These are phyloP conservation scores for Populus simonii DNA, from an alignment of 345 rosid species.

Conservation along the genomic window DNA sequence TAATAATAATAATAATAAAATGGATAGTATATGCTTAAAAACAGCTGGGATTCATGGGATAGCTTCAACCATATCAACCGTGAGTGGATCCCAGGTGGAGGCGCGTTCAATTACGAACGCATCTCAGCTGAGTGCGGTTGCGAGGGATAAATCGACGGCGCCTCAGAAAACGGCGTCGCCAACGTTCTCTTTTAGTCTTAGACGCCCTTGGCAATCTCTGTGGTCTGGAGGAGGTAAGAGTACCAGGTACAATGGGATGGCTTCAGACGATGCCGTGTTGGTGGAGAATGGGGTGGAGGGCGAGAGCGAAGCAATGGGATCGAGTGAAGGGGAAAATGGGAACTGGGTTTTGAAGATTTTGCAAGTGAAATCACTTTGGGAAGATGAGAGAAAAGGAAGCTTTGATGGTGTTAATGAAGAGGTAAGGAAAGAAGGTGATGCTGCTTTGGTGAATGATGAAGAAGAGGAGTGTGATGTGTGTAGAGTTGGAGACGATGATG, in stretches of 20 bases:
- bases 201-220: conserved; percentile 49
- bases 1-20: background rate
- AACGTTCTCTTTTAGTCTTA: conserved; percentile 52
- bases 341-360: conserved; percentile 93
- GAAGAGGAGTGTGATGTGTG: conserved; percentile 57
- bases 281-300: conserved; percentile 40
- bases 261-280: conserved; percentile 55
- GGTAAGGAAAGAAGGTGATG: conserved; percentile 5
- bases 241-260: conserved; percentile 42
- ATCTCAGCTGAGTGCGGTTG: conserved; percentile 44
- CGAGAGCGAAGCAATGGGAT: conserved; percentile 14
- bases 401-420: conserved; percentile 21
- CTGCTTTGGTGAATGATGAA: background rate
- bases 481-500: conserved; percentile 37
- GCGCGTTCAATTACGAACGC: conserved; percentile 34
- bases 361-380: conserved; percentile 65
- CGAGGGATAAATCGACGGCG: conserved; percentile 44
- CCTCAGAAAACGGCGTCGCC: conserved; percentile 39
- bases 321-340: conserved; percentile 38
- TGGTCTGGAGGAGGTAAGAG: conserved; percentile 44
- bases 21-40: conserved; percentile 58
- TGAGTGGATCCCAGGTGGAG: conserved; percentile 30
- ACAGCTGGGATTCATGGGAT: conserved; percentile 44
- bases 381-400: conserved; percentile 31
- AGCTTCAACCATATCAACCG: conserved; percentile 50